Evolutionary conservation across 2,329 filamentous ascomycete genomes (phyloP).

Genomic region (Paramyrothecium sp.): DNA sequence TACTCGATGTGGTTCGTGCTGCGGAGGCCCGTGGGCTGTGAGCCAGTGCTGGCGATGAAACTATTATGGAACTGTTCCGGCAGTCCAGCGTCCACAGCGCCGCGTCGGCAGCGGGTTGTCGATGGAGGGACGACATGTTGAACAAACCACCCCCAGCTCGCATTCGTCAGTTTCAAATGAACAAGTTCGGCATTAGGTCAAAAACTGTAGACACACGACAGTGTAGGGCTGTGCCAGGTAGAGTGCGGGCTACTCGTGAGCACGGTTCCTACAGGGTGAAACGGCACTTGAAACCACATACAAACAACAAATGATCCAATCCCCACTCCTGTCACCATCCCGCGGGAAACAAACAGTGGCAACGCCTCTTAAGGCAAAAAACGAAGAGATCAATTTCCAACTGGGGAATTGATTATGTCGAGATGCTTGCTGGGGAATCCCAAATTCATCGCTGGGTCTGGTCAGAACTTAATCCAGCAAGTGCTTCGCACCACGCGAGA

Average conservation of each 20-base stretch:
- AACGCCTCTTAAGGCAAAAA: no score
- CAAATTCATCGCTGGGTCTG: no score
- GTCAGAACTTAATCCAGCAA: no score
- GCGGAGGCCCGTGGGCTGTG: background rate
- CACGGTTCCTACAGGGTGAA: background rate
- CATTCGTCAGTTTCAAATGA: no score
- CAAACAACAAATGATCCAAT: background rate
- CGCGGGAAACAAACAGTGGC: background rate
- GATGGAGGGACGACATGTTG: background rate
- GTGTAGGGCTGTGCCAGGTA: no score
- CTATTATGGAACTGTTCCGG: background rate
- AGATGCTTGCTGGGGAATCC: no score
- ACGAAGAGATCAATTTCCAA: no score
- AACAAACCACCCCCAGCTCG: no score
- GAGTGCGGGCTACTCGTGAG: background rate
- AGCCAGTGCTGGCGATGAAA: background rate
- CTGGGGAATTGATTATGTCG: no score
- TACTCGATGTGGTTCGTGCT: background rate
- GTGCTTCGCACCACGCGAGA: no score
- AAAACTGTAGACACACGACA: no score
- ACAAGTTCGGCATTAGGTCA: no score
- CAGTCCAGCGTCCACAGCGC: background rate
- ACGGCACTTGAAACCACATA: background rate
- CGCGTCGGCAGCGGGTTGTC: background rate
- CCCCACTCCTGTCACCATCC: background rate